Evolutionary conservation across 257 asterid genomes (phyloP).

Genomic region (Petunia secreta): DNA sequence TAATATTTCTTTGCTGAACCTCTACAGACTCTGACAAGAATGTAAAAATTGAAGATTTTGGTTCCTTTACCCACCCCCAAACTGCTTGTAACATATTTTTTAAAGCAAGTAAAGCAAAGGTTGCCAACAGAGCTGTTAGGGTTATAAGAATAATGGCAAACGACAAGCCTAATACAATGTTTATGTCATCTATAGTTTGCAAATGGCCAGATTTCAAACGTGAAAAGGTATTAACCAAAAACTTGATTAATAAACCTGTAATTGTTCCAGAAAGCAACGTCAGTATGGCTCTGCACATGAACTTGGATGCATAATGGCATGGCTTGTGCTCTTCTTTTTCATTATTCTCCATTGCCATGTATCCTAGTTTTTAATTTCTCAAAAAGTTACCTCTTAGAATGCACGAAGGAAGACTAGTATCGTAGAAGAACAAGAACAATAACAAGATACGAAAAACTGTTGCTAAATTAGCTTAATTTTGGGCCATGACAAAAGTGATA

Average conservation of each 20-base stretch:
- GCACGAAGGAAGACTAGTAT: too few relatives aligned
- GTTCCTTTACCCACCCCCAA: slow-evolving; percentile 5
- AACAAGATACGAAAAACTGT: too few relatives aligned
- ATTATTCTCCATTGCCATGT: background rate
- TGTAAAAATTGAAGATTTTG: background rate
- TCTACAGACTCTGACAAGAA: background rate
- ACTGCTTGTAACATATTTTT: background rate
- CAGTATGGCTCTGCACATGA: background rate
- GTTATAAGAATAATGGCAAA: background rate
- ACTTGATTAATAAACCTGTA: background rate
- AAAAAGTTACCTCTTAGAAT: too few relatives aligned
- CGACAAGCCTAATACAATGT: background rate
- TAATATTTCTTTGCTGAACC: background rate
- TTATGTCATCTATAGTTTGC: background rate
- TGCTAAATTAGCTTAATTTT: too few relatives aligned
- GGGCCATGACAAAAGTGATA: too few relatives aligned
- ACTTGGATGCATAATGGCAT: background rate
- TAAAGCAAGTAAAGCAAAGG: background rate
- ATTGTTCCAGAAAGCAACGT: slow-evolving; percentile 14
- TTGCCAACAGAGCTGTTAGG: background rate
- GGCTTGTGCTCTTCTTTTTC: background rate
- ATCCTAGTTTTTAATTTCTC: background rate
- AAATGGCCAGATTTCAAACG: background rate
- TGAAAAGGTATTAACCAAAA: background rate
- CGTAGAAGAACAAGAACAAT: too few relatives aligned